Evolutionary conservation across 2,329 filamentous ascomycete genomes (phyloP).

Genomic region (Elsinoe necatrix): DNA sequence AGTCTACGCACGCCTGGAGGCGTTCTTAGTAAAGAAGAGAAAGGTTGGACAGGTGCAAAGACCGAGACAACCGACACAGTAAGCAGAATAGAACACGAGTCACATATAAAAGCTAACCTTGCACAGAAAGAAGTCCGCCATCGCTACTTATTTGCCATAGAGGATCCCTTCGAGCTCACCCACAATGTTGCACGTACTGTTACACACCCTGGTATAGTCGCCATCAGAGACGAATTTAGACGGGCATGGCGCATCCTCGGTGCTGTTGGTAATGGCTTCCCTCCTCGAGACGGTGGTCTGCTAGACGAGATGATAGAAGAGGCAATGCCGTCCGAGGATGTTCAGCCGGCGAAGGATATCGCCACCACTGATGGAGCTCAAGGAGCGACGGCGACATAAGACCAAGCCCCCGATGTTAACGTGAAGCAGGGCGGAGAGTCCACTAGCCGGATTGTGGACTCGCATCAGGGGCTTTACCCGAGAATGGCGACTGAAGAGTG

Average conservation of each 20-base stretch:
- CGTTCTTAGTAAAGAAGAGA: constrained; percentile 62
- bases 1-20: constrained; percentile 65
- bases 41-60: constrained; percentile 80
- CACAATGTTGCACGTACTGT: constrained; percentile 87
- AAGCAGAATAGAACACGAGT: constrained; percentile 17
- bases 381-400: neutral
- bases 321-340: neutral
- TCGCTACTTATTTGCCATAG: constrained; percentile 79
- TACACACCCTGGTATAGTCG: constrained; percentile 69
- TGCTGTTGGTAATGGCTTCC: constrained; percentile 38
- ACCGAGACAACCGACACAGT: constrained; percentile 50
- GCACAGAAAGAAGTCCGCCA: constrained; percentile 60
- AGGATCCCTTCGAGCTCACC: constrained; percentile 81
- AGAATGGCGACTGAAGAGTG: neutral
- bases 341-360: neutral
- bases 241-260: constrained; percentile 67
- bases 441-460: neutral
- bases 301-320: constrained; percentile 23
- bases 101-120: neutral
- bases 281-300: constrained; percentile 22
- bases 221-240: constrained; percentile 76
- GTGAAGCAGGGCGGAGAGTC: neutral
- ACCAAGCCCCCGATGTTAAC: neutral
- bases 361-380: neutral
- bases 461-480: neutral